A percentile compares a stretch with the other conserved stretches of the same genome.
Evolutionary conservation across 257 asterid genomes (phyloP).

Genomic region (Forsythia viridissima): DNA sequence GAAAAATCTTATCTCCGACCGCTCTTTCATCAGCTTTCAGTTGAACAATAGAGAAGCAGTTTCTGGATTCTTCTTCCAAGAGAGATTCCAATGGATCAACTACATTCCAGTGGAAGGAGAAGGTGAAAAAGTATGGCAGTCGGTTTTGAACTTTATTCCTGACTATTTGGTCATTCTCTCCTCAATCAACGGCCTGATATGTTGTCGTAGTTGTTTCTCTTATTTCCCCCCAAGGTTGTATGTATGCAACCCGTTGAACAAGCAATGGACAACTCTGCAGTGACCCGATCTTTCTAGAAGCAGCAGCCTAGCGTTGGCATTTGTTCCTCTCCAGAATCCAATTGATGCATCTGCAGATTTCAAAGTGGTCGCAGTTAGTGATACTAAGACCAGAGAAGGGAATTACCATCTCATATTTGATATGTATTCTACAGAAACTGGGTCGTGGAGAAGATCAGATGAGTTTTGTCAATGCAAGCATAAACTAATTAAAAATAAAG

Average conservation of each 20-base stretch:
- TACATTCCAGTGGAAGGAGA: slow-evolving; percentile 42
- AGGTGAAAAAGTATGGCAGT: slow-evolving; percentile 8
- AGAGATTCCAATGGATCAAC: slow-evolving; percentile 43
- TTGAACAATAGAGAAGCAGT: slow-evolving; percentile 36
- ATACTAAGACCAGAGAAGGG: slow-evolving; percentile 12
- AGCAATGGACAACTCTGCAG: slow-evolving; percentile 38
- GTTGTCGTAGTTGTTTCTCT: slow-evolving; percentile 62
- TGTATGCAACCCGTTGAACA: slow-evolving; percentile 72
- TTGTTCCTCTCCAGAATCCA: slow-evolving; percentile 39
- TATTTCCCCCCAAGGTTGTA: slow-evolving; percentile 33
- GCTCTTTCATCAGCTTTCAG: slow-evolving; percentile 45
- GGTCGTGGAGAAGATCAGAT: slow-evolving; percentile 48
- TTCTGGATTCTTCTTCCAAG: slow-evolving; percentile 69
- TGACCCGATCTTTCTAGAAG: slow-evolving; percentile 44
- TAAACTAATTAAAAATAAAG: slow-evolving; percentile 39
- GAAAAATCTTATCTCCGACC: slow-evolving; percentile 48
- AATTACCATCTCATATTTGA: slow-evolving; percentile 38
- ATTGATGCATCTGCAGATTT: slow-evolving; percentile 41
- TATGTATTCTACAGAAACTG: slow-evolving; percentile 46
- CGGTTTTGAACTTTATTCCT: slow-evolving; percentile 59
- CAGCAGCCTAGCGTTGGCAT: slow-evolving; percentile 3
- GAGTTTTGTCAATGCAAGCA: slow-evolving; percentile 37
- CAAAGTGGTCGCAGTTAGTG: slow-evolving; percentile 44
- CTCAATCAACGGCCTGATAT: slow-evolving; percentile 53
- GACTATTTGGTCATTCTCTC: slow-evolving; percentile 45